These are phyloP conservation scores for Diplodia seriata DNA, from an alignment of 2,329 filamentous ascomycete genomes.

Conservation along the genomic window DNA sequence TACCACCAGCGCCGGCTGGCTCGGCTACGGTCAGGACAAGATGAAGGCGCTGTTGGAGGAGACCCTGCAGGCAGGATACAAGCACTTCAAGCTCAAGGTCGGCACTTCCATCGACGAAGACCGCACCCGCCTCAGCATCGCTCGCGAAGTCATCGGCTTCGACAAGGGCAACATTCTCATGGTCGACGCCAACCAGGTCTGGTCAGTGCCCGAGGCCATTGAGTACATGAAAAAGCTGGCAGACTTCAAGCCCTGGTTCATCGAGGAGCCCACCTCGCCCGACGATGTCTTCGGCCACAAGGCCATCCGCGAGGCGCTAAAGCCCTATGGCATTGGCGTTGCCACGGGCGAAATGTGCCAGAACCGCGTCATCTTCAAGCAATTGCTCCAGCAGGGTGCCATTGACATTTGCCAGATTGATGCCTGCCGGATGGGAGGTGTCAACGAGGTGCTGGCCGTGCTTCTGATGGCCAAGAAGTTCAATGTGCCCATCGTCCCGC, in stretches of 20 bases:
- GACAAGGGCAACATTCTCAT: conserved; percentile 85
- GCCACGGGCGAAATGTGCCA: conserved; percentile 96
- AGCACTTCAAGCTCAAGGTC: conserved; percentile 91
- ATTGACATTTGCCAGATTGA: conserved; percentile 92
- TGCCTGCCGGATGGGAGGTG: conserved; percentile 85
- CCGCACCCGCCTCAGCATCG: conserved; percentile 72
- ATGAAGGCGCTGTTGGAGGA: conserved; percentile 77
- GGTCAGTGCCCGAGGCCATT: conserved; percentile 89
- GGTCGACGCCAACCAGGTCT: conserved; percentile 93
- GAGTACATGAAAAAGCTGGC: conserved; percentile 82
- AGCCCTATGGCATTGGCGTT: conserved; percentile 77
- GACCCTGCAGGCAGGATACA: conserved; percentile 78
- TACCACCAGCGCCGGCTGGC: conserved; percentile 88
- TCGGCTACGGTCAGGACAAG: conserved; percentile 89
- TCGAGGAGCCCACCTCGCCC: conserved; percentile 90
- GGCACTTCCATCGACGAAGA: conserved; percentile 77
- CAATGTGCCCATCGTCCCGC: conserved; percentile 82
- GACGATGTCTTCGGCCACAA: conserved; percentile 91
- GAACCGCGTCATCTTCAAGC: conserved; percentile 94
- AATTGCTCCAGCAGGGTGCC: conserved; percentile 78
- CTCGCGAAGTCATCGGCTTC: conserved; percentile 79
- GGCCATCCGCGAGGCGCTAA: conserved; percentile 79
- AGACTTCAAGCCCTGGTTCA: conserved; percentile 90
- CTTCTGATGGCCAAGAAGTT: conserved; percentile 83
- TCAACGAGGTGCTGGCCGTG: conserved; percentile 92